A percentile compares a stretch with the other conserved stretches of the same genome.
phyloP scores from a whole-genome alignment of 768 basidiomycete species.

The Lepiota venenata region DNA sequence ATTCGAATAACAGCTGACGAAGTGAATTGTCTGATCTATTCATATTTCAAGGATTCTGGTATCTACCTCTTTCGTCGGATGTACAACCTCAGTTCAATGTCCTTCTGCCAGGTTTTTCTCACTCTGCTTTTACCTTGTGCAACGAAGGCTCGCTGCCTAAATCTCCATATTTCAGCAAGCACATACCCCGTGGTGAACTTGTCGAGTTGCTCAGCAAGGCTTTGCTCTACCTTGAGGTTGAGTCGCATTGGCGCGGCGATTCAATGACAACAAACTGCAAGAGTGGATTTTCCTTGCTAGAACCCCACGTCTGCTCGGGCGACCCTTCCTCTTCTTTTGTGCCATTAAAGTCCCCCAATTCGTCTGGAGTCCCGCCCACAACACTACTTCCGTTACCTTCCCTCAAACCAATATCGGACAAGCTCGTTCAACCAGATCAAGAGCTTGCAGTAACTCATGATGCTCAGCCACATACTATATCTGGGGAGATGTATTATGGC shows the following conservation, averaged over 20 bases:
- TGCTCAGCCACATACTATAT: background rate
- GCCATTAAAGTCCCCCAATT: conserved; percentile 10
- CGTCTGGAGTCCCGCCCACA: conserved; percentile 5
- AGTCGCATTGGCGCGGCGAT: conserved; percentile 75
- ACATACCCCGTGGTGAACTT: conserved; percentile 79
- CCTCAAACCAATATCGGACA: conserved; percentile 2
- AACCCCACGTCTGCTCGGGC: conserved; percentile 65
- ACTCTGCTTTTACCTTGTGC: conserved; percentile 78
- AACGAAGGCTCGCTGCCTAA: conserved; percentile 71
- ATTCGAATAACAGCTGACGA: conserved; percentile 76
- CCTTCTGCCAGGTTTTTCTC: conserved; percentile 61
- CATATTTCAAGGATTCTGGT: conserved; percentile 86
- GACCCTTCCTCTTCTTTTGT: conserved; percentile 34
- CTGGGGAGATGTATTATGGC: conserved; percentile 12
- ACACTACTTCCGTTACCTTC: background rate
- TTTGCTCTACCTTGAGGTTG: conserved; percentile 77
- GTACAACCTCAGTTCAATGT: background rate
- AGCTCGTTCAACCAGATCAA: background rate
- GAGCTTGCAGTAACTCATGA: conserved; percentile 4
- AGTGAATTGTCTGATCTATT: conserved; percentile 81
- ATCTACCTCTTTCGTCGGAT: conserved; percentile 2
- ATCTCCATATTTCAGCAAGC: conserved; percentile 65
- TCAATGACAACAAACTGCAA: conserved; percentile 63
- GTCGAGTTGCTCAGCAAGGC: conserved; percentile 79
- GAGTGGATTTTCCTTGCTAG: conserved; percentile 68